These are phyloP conservation scores for Rubus parviflorus DNA, from an alignment of 306 rosid genomes.

Conservation along the genomic window DNA sequence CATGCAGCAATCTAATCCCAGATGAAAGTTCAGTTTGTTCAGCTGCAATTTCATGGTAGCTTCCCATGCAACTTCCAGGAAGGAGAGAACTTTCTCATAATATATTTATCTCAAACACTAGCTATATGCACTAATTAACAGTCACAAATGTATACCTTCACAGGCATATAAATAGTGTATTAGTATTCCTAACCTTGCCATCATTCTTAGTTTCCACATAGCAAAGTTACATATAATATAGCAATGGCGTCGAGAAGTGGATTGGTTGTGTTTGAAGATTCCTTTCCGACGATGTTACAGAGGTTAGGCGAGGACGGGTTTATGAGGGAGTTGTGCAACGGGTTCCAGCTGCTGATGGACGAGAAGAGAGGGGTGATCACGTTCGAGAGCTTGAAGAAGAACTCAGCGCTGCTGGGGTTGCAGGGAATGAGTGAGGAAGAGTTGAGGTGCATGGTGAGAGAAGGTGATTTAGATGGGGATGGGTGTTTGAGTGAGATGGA, in stretches of 20 bases:
- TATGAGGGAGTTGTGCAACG: slow-evolving; percentile 69
- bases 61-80: slow-evolving; percentile 66
- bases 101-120: neutral
- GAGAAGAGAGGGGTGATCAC: slow-evolving; percentile 62
- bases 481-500: slow-evolving; percentile 76
- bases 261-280: slow-evolving; percentile 56
- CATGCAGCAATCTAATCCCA: neutral
- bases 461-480: slow-evolving; percentile 86
- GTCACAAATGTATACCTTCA: neutral
- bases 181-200: neutral
- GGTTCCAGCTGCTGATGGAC: slow-evolving; percentile 69
- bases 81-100: slow-evolving; percentile 30
- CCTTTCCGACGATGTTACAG: slow-evolving; percentile 73
- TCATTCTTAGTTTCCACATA: neutral
- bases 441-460: slow-evolving; percentile 61
- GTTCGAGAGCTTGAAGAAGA: slow-evolving; percentile 74
- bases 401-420: slow-evolving; percentile 70
- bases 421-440: slow-evolving; percentile 73
- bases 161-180: neutral
- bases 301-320: slow-evolving; percentile 70
- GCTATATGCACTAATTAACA: neutral
- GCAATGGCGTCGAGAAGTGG: slow-evolving; percentile 46
- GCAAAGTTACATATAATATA: neutral
- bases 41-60: neutral
- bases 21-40: neutral